Evolutionary conservation across 177 flowering plant species (phyloP), one percentile per base, ranked within the genome.

Genomic region (Vitis hybrid): DNA sequence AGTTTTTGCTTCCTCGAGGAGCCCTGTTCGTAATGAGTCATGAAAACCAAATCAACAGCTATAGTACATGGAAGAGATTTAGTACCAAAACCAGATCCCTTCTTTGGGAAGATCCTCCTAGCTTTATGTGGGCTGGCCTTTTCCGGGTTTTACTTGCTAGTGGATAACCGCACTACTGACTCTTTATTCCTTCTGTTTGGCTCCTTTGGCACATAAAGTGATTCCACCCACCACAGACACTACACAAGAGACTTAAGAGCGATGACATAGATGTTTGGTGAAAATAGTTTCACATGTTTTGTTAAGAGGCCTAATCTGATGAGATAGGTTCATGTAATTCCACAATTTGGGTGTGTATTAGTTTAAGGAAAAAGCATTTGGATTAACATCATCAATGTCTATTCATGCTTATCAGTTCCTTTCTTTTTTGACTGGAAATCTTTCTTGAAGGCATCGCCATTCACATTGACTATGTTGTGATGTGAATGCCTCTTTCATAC

Each of bases 141-240:
- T 66, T 56, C 56, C 9, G 29, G 73, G 51, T 56, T 62, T 60
- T 33, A 63, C 64, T 69, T 66, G 18, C 71, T 70, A 72, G 67
- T 70, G 75, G 78, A 76, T 62, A 56, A 62, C 66, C 66, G 48
- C 81, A 79, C 77, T 74, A 74, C 51, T 56, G 58, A 49, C 57
- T 65, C 72, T 74, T 76, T 70, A 39, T 64, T 70, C 72, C 81
- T 77, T 79, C 76, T 74, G 71, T 71, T 77, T 84, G 82, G 83
- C 74, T 31, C 72, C 75, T 80, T 77, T 67, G 66, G 71, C 66
- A 61, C 73, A 50, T 49, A 79, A 79, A 79, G 81, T 78, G 71
- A 79, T 81, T 76, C 87, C 79, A 75, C 72, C 69, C 67, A 74
- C 77, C 60, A 56, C 72, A 51, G 51, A 45, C 64, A 21, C 2